Evolutionary conservation across 192 early-diverging fungal genomes (phyloP), one percentile per base, ranked within the genome.

Genomic region (Coemansia sp.): DNA sequence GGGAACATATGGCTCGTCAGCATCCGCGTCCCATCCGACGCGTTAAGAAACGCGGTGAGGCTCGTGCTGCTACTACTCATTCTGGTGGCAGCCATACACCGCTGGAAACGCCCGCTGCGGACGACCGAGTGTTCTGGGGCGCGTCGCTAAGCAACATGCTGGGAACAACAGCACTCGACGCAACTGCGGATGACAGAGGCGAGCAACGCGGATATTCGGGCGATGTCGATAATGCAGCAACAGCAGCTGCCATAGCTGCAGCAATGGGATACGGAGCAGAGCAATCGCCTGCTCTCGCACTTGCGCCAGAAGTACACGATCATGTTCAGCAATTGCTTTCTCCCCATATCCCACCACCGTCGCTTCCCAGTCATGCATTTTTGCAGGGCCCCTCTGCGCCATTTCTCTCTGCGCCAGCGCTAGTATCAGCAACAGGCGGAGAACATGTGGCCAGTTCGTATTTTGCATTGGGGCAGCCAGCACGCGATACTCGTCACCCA

Each of bases 21-120:
- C 80, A 82, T 32, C 69, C 71, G n/a, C 63, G 80, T 7, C 80
- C 74, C 2, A 82, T 82, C 8, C 69, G 74, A 31, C 56, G 80
- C 1, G 80, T 71, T 0, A 67, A 61, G 5, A 76, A 77, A 65
- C 80, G 28, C 0, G 54, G 54, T 27, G 56, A 65, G 14, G 27
- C 31, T 16, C 61, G 61, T 7, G 54, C 62, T 7, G 54, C 62
- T 44, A 60, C 66, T 34, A 57, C 41, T 1, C 51, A 58, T 7
- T 34, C 49, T 12, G 55, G 63, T 4, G 53, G 73, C 16, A 41
- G 73, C 50, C 38, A 26, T 25, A 61, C 73, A 47, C 62, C 73
- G 18, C 51, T 54, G 7, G 68, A 70, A 28, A 30, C 26, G 19
- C 8, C 34, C 4, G 31, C 68, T 0, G 23, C 47, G 1, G n/a